phyloP scores from a whole-genome alignment of 2,329 filamentous ascomycete species.

The Calonectria ilicicola region DNA sequence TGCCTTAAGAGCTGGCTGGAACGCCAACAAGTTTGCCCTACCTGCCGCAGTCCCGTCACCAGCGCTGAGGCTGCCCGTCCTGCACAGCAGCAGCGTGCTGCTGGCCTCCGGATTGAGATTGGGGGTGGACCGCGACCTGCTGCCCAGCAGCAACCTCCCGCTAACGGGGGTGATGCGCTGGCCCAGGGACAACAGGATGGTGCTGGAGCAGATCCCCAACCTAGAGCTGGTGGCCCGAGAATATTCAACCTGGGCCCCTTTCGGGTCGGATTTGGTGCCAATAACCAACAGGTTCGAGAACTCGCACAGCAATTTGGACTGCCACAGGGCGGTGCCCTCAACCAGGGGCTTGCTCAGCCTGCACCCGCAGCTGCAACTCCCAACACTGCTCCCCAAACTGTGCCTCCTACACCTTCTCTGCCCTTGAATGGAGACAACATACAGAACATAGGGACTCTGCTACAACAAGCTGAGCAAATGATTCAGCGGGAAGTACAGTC shows the following conservation, averaged over 20 bases:
- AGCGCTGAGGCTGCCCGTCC: conserved; percentile 43
- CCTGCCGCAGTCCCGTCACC: conserved; percentile 84
- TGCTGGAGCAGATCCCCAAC: conserved; percentile 35
- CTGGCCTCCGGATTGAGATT: conserved; percentile 47
- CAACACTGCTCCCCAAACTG: conserved; percentile 27
- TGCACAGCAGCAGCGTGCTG: conserved; percentile 43
- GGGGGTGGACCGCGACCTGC: conserved; percentile 36
- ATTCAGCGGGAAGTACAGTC: conserved; percentile 75
- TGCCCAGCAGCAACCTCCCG: conserved; percentile 41
- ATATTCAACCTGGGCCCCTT: conserved; percentile 82
- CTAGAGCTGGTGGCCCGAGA: conserved; percentile 59
- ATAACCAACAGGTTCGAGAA: conserved; percentile 73
- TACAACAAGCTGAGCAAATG: conserved; percentile 76
- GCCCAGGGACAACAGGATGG: conserved; percentile 38
- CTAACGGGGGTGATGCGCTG: conserved; percentile 31
- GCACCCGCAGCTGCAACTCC: conserved; percentile 32
- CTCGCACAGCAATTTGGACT: conserved; percentile 73
- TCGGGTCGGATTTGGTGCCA: conserved; percentile 82
- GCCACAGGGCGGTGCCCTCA: conserved; percentile 46
- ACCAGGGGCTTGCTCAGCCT: conserved; percentile 36
- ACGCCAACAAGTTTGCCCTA: conserved; percentile 96
- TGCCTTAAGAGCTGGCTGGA: conserved; percentile 98
- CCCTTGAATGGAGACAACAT: conserved; percentile 46
- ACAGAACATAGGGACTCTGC: conserved; percentile 67
- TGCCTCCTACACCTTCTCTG: conserved; percentile 32